Evolutionary conservation across 2,329 filamentous ascomycete species (phyloP).

Genomic region (Ophiostoma populinum): DNA sequence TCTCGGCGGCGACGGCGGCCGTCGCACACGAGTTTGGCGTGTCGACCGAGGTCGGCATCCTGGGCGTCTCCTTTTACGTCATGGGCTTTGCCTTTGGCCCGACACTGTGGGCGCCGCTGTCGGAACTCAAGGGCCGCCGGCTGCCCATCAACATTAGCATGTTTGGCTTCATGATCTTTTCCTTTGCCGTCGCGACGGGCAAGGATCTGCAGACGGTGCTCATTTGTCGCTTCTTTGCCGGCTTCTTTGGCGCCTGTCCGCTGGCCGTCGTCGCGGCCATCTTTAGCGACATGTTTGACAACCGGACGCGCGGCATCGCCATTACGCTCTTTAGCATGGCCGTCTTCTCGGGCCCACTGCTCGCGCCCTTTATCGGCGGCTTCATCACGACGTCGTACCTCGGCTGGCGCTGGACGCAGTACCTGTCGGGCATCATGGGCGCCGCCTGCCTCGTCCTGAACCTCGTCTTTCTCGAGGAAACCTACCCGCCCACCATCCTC

Average conservation of each 20-base stretch:
- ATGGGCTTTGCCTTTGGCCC: conserved; percentile 56
- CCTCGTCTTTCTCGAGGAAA: conserved; percentile 47
- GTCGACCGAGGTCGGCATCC: conserved; percentile 39
- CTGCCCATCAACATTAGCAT: conserved; percentile 42
- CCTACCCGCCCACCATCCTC: conserved; percentile 51
- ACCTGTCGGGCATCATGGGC: conserved; percentile 45
- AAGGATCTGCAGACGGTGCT: conserved; percentile 54
- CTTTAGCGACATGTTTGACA: conserved; percentile 56
- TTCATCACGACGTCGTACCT: conserved; percentile 45
- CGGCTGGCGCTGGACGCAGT: conserved; percentile 61
- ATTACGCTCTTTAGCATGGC: conserved; percentile 41
- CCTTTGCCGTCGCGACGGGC: conserved; percentile 43
- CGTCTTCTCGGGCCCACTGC: conserved; percentile 48
- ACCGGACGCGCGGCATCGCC: conserved; percentile 40
- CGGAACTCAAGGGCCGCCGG: conserved; percentile 51
- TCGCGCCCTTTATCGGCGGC: conserved; percentile 52
- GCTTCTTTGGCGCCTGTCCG: conserved; percentile 54
- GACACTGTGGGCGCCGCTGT: conserved; percentile 54
- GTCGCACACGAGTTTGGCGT: conserved; percentile 44
- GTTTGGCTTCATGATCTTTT: conserved; percentile 55
- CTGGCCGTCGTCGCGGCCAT: conserved; percentile 53
- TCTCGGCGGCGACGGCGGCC: conserved; percentile 44
- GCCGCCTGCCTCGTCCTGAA: conserved; percentile 41
- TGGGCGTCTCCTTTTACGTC: conserved; percentile 55
- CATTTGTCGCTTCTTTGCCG: conserved; percentile 55